Conservation (phyloP, 208 protist species). For the Borovskyia barvae region DNA sequence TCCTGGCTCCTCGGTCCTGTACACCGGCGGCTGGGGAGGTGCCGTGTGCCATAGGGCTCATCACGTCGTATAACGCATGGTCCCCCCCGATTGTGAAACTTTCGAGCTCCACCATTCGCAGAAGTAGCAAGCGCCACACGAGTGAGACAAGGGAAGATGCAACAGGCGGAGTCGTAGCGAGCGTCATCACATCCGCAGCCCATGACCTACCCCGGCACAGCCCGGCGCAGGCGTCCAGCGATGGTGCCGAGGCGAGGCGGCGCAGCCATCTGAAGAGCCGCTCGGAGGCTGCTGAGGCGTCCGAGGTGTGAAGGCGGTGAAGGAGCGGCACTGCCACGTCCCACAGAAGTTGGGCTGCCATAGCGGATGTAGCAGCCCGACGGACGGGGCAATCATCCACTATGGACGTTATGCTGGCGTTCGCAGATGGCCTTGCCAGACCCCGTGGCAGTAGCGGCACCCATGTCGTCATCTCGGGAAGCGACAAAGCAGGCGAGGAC, state of each 20-base stretch:
- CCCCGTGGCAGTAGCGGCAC: background rate
- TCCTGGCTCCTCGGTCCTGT: too few relatives aligned
- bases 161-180: too few relatives aligned
- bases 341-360: too few relatives aligned
- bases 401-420: too few relatives aligned
- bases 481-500: background rate
- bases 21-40: too few relatives aligned
- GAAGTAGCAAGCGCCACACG: slow-evolving; percentile 1
- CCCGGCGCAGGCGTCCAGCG: slow-evolving; percentile 5
- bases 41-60: too few relatives aligned
- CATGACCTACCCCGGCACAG: background rate
- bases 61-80: too few relatives aligned
- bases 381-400: too few relatives aligned
- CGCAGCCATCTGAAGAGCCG: background rate
- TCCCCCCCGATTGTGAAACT: too few relatives aligned
- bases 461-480: background rate
- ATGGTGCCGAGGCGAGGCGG: slow-evolving; percentile 1
- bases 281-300: background rate
- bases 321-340: too few relatives aligned
- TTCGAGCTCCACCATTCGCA: background rate
- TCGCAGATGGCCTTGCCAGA: background rate
- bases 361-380: too few relatives aligned
- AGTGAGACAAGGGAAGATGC: too few relatives aligned
- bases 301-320: background rate
- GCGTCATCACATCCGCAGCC: background rate